These are phyloP conservation scores for Puya raimondii DNA, from an alignment of 176 grass and related monocot genomes.

Conservation along the genomic window DNA sequence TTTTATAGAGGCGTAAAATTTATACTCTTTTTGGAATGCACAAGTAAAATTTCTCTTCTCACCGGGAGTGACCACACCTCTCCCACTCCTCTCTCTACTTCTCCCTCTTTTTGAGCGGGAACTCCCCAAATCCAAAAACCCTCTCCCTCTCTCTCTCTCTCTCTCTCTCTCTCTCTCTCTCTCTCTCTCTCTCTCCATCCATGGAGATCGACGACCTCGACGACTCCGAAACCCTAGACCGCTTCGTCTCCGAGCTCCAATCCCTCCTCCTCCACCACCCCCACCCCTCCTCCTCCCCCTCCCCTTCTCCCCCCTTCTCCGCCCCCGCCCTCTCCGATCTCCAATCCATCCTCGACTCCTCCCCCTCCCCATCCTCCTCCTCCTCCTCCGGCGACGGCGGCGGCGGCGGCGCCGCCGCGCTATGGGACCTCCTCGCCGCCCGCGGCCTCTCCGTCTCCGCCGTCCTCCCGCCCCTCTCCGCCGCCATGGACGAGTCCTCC, in stretches of 20 bases:
- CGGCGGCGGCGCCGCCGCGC: not conserved
- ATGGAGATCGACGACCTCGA: conserved; percentile 26
- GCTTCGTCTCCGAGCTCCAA: conserved; percentile 34
- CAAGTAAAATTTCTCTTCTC: too few relatives aligned
- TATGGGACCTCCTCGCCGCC: conserved; percentile 13
- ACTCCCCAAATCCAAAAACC: not conserved
- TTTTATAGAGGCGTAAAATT: too few relatives aligned
- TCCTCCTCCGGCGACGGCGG: not conserved
- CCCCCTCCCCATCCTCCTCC: conserved; percentile 3
- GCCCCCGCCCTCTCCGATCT: conserved; percentile 31
- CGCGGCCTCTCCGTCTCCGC: not conserved
- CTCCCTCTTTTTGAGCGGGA: not conserved
- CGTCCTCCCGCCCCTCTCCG: conserved; percentile 20
- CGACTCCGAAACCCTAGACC: conserved; percentile 3
- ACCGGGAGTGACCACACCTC: not conserved
- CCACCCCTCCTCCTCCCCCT: not conserved
- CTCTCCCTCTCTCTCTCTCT: not conserved
- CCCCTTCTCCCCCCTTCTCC: conserved; percentile 21
- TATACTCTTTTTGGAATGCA: too few relatives aligned
- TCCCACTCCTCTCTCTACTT: not conserved
- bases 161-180: not conserved
- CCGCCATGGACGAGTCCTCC: conserved; percentile 14
- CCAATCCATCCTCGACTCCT: conserved; percentile 5
- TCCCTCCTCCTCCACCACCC: conserved; percentile 18
- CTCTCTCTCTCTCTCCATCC: not conserved